Evolutionary conservation across 2,329 filamentous ascomycete species (phyloP), one percentile per base, ranked within the genome.

Genomic region (Aspergillus eucalypticola): DNA sequence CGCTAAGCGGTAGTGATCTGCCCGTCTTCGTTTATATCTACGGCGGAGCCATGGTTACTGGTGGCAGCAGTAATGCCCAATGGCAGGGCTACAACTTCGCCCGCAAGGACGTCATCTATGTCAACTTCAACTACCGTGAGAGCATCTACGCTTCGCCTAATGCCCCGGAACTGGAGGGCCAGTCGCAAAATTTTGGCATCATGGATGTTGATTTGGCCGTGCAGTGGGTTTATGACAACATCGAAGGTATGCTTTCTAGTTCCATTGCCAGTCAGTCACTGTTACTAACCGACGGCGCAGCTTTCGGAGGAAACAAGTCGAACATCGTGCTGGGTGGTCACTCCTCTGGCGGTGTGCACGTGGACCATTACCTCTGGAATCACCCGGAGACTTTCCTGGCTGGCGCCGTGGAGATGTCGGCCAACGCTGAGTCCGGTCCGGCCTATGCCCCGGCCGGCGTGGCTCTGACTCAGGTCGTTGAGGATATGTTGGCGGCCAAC

Each of bases 1-100:
- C 66, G 7, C 39, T 23, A 1, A 53, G 49, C 7, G 66, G 60
- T n/a, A 46, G 21, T 10, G 46, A 56, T 17, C 59, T 66, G 13
- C 66, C 66, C 3, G 64, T 68, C 2, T 67, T 68, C 38, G 63
- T 68, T n/a, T 92, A 91, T 67, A 80, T 84, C 4, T 75, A 81
- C 8, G 85, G 90, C 66, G 80, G 85, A 35, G 89, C 89, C 0
- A 81, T 92, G 23, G 87, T 90, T 13, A 68, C 66, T 4, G 66
- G 66, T 3, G 66, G 66, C 7, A 68, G 46, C 48, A 68, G 66
- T 56, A 68, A 68, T 44, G 60, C 61, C 3, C 66, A 68, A n/a
- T 68, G 66, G 66, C 66, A 68, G 38, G 66, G 66, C 1, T 56
- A 56, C 21, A 68, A 67, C 53, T 66, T 68, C 35, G 66, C 66